Evolutionary conservation across 495 filamentous ascomycete species (phyloP).

Genomic region (Echria macrotheca): DNA sequence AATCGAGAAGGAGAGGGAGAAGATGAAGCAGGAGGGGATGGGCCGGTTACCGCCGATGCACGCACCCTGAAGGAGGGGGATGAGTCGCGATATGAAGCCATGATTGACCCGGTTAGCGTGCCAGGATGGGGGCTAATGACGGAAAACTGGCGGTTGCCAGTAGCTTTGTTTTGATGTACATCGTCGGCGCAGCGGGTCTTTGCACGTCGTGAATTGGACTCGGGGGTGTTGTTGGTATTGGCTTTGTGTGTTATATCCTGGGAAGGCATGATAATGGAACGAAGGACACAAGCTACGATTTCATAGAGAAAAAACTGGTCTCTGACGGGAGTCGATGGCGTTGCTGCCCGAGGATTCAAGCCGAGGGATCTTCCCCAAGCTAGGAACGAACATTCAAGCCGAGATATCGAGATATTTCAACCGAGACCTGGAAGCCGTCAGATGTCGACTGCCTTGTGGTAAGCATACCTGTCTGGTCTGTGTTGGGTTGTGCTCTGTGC

Average conservation of each 20-base stretch:
- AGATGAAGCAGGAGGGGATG: slow-evolving; percentile 3
- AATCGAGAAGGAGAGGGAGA: slow-evolving; percentile 42
- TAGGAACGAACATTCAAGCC: no score
- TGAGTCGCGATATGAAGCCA: slow-evolving; percentile 7
- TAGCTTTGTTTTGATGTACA: slow-evolving; percentile 7
- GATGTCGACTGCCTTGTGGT: no score
- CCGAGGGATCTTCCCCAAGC: no score
- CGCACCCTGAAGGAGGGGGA: slow-evolving; percentile 2
- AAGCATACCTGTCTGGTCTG: no score
- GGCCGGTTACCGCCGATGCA: slow-evolving; percentile 12
- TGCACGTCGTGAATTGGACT: not conserved
- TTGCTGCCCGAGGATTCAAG: no score
- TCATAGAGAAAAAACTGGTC: slow-evolving; percentile 18
- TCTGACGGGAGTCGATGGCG: no score
- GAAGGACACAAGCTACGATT: slow-evolving; percentile 9
- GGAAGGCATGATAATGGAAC: slow-evolving; percentile 10
- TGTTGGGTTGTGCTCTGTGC: no score
- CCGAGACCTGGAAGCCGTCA: no score
- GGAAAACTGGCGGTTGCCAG: slow-evolving; percentile 8
- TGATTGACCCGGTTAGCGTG: slow-evolving; percentile 10
- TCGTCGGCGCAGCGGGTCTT: not conserved
- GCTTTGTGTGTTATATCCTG: slow-evolving; percentile 8
- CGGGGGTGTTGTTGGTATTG: slow-evolving; percentile 4
- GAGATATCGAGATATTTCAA: no score
- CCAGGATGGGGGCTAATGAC: slow-evolving; percentile 6